Evolutionary conservation across 2,329 filamentous ascomycete species (phyloP), one percentile per base, ranked within the genome.

Genomic region (Ramularia endophylla): DNA sequence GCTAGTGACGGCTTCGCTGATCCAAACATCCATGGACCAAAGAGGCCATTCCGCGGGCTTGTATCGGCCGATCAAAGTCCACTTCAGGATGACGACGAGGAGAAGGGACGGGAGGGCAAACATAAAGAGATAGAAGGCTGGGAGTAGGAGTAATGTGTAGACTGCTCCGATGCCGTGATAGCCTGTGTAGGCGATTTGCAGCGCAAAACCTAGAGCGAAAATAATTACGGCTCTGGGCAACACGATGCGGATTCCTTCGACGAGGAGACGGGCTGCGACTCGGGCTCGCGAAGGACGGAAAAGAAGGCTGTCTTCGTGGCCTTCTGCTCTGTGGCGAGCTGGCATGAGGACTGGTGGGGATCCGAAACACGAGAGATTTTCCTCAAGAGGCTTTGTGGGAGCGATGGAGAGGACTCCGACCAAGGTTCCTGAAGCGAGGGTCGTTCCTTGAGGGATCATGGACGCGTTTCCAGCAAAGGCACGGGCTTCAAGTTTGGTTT

Each of bases 221-320:
- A 55, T 41, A n/a, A 55, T 51, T n/a, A 54, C 22, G 8, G 53
- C 53, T n/a, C 51, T 40, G n/a, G 53, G 53, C 2, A 52, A 22
- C n/a, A 55, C 43, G 30, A 55, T 54, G 6, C 53, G 53, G 7
- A 52, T 25, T 3, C 53, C 53, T 46, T 55, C 53, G 29, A 55
- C 41, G 5, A 43, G 32, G 15, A 55, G 44, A 8, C 53, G 51
- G 11, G 53, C 53, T 19, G 44, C 47, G 32, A 55, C 37, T 4
- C 51, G 49, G 17, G 20, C 32, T 27, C 28, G 47, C 3, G 50
- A 50, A 4, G 53, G 53, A 3, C 37, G 33, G 47, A 55, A 55
- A 18, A 52, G 51, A 12, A 51, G 46, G 11, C 46, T 43, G 37
- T 55, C 47, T 15, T 37, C 40, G 31, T 53, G 47, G 4, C 52